phyloP scores from a whole-genome alignment of 208 protist species.

The Porcisia hertigi region DNA sequence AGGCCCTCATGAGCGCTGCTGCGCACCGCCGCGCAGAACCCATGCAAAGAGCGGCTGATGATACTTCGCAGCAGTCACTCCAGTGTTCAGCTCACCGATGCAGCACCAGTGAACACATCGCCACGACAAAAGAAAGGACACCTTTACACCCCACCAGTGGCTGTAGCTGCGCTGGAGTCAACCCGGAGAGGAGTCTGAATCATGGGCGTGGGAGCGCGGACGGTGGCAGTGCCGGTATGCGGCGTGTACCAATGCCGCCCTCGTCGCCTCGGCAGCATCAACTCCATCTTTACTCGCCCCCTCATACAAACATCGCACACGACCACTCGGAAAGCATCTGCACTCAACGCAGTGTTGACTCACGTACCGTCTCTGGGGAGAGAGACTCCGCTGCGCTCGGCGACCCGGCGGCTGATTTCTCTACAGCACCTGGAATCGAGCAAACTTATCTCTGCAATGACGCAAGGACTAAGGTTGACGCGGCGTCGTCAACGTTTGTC shows the following conservation, averaged over 20 bases:
- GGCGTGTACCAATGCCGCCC: constrained; percentile 16
- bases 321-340: constrained; percentile 18
- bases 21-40: background rate
- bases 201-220: background rate
- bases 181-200: background rate
- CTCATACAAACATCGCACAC: constrained; percentile 6
- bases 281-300: background rate
- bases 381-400: background rate
- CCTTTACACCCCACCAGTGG: background rate
- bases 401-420: background rate
- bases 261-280: background rate
- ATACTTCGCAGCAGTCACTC: background rate
- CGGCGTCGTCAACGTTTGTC: background rate
- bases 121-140: background rate
- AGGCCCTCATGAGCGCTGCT: background rate
- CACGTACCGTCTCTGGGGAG: background rate
- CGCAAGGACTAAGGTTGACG: background rate
- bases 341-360: background rate
- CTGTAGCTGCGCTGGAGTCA: too few species aligned
- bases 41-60: background rate
- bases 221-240: background rate
- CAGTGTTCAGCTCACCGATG: constrained; percentile 4
- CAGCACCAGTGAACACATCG: background rate
- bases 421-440: background rate
- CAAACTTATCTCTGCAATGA: background rate